Percentiles rank a stretch among this genome's conserved stretches.
Evolutionary conservation across 2,329 filamentous ascomycete genomes (phyloP).

Genomic region (Dothistroma septosporum): DNA sequence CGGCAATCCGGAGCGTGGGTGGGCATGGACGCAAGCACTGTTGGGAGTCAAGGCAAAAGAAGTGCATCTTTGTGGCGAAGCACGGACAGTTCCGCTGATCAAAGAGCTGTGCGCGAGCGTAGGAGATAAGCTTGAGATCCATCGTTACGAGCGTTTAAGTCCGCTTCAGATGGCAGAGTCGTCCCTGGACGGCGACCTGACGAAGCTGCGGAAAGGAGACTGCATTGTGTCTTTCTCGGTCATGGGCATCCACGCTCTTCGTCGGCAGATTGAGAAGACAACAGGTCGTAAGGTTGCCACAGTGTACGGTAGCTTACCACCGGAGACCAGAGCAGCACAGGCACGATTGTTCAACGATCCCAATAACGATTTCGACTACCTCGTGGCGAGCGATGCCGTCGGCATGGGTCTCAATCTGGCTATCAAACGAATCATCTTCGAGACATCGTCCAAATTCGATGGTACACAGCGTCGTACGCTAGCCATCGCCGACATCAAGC

Average conservation of each 20-base stretch:
- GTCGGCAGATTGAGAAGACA: conserved; percentile 67
- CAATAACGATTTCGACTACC: conserved; percentile 88
- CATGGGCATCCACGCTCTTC: conserved; percentile 73
- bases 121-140: conserved; percentile 78
- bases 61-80: conserved; percentile 89
- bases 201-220: conserved; percentile 76
- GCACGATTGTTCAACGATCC: conserved; percentile 92
- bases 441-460: conserved; percentile 69
- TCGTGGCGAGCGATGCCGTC: conserved; percentile 92
- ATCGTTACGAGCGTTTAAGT: conserved; percentile 79
- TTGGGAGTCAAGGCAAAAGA: conserved; percentile 83
- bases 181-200: conserved; percentile 62
- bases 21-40: conserved; percentile 90
- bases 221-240: conserved; percentile 85
- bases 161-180: conserved; percentile 62
- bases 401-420: conserved; percentile 93
- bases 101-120: conserved; percentile 69
- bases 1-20: conserved; percentile 70
- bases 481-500: conserved; percentile 75
- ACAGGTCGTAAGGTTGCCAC: conserved; percentile 83
- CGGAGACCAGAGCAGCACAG: conserved; percentile 88
- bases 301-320: conserved; percentile 86
- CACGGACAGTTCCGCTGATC: conserved; percentile 74
- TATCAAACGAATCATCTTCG: conserved; percentile 86
- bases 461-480: conserved; percentile 57